A percentile compares a stretch with the other conserved stretches of the same genome.
Conservation (phyloP, 129 eudicot genomes). For the Saposhnikovia divaricata region DNA sequence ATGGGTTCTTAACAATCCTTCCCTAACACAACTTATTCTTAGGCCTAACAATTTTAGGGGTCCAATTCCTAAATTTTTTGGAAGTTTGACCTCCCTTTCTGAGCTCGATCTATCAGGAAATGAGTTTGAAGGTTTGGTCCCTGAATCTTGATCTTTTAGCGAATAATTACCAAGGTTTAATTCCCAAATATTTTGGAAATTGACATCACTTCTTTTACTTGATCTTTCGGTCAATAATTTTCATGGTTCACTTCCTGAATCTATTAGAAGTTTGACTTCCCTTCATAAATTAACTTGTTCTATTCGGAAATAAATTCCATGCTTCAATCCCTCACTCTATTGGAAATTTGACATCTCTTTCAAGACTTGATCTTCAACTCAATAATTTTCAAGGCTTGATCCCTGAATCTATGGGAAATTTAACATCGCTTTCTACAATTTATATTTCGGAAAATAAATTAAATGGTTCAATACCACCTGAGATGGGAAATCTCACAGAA, state of each 20-base stretch:
- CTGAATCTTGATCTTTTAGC: no score
- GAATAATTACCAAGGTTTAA: neutral
- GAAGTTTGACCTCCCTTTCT: constrained; percentile 8
- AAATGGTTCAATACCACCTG: neutral
- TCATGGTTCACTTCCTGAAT: neutral
- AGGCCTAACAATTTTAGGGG: neutral
- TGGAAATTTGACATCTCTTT: neutral
- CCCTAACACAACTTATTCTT: neutral
- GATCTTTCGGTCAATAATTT: neutral
- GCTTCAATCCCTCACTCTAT: neutral
- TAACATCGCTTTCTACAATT: neutral
- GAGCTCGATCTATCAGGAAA: neutral
- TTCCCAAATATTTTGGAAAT: neutral
- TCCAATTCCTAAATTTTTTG: neutral
- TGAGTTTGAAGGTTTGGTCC: neutral
- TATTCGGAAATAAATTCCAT: neutral
- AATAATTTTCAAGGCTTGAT: neutral
- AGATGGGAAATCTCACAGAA: neutral
- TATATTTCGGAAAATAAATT: neutral
- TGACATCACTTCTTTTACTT: constrained; percentile 2
- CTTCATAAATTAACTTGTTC: constrained; percentile 1
- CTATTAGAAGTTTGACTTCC: constrained; percentile 1
- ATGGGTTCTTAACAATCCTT: neutral
- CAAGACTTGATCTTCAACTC: neutral
- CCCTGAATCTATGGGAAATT: neutral